phyloP scores from a whole-genome alignment of 2,329 filamentous ascomycete genomes.

The Bipolaris victoriae region DNA sequence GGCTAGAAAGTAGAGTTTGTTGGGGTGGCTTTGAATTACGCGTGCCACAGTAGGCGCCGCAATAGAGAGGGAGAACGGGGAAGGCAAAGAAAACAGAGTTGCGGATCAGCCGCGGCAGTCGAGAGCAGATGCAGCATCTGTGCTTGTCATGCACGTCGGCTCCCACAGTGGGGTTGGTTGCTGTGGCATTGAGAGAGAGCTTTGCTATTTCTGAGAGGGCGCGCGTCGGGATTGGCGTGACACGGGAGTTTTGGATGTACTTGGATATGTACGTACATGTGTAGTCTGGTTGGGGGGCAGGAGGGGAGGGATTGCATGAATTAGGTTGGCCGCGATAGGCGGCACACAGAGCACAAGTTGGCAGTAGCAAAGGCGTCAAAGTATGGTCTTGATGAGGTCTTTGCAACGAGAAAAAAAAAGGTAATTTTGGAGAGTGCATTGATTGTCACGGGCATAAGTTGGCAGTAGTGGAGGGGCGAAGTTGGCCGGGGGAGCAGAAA shows the following conservation, averaged over 20 bases:
- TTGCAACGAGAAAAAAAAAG: background rate
- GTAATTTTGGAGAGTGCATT: background rate
- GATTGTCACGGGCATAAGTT: conserved; percentile 4
- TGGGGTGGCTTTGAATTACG: conserved; percentile 25
- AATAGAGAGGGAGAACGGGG: conserved; percentile 12
- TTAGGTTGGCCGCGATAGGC: conserved; percentile 23
- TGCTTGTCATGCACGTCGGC: conserved; percentile 12
- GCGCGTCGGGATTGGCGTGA: conserved; percentile 13
- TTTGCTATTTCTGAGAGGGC: conserved; percentile 12
- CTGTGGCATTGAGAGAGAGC: conserved; percentile 9
- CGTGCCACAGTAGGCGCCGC: conserved; percentile 32
- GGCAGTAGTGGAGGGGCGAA: conserved; percentile 24
- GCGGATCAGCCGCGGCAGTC: conserved; percentile 33
- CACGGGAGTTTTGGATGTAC: too few relatives aligned
- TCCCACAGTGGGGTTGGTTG: conserved; percentile 15
- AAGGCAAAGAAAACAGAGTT: too few relatives aligned
- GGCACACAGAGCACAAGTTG: conserved; percentile 39
- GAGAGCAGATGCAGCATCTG: conserved; percentile 19
- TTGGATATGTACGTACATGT: conserved; percentile 13
- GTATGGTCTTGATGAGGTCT: background rate
- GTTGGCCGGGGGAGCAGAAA: conserved; percentile 15
- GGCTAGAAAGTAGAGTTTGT: conserved; percentile 13
- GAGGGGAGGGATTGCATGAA: too few relatives aligned
- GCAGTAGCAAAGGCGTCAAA: conserved; percentile 6
- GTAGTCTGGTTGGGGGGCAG: conserved; percentile 9